Conservation (phyloP, 805 yeast genomes). For the Nakazawaea populi region DNA sequence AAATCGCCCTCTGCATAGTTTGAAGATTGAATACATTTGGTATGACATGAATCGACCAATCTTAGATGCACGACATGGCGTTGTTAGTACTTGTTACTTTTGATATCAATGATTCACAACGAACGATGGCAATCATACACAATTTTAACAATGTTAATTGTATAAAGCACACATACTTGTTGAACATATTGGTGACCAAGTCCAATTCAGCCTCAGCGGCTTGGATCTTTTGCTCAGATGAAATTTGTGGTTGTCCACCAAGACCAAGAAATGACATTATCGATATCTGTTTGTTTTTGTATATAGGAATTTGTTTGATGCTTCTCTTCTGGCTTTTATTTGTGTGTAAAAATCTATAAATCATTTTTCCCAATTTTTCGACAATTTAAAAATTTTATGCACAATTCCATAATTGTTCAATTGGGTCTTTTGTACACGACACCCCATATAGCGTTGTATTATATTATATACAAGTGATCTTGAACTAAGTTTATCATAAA, state of each 20-base stretch:
- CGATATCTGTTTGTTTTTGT: background rate
- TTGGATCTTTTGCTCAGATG: conserved; percentile 69
- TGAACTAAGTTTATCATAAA: too few species aligned
- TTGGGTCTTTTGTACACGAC: too few species aligned
- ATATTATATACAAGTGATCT: too few species aligned
- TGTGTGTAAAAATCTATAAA: too few species aligned
- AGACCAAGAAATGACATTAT: conserved; percentile 69
- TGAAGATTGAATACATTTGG: conserved; percentile 65
- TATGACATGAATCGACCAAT: conserved; percentile 82
- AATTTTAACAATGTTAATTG: background rate
- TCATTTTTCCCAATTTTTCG: too few species aligned
- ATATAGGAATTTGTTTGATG: background rate
- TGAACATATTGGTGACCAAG: conserved; percentile 97
- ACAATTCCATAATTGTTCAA: too few species aligned
- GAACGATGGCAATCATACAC: too few species aligned
- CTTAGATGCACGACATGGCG: conserved; percentile 15
- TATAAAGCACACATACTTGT: conserved; percentile 31
- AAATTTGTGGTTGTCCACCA: conserved; percentile 64
- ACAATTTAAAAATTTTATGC: too few species aligned
- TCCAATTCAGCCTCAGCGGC: conserved; percentile 98
- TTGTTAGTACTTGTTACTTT: background rate
- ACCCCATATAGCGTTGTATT: too few species aligned
- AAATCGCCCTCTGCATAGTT: conserved; percentile 68
- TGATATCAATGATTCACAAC: too few species aligned
- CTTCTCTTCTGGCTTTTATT: background rate